These are phyloP conservation scores for Auriscalpium orientale DNA, from an alignment of 768 basidiomycete species.

Conservation along the genomic window DNA sequence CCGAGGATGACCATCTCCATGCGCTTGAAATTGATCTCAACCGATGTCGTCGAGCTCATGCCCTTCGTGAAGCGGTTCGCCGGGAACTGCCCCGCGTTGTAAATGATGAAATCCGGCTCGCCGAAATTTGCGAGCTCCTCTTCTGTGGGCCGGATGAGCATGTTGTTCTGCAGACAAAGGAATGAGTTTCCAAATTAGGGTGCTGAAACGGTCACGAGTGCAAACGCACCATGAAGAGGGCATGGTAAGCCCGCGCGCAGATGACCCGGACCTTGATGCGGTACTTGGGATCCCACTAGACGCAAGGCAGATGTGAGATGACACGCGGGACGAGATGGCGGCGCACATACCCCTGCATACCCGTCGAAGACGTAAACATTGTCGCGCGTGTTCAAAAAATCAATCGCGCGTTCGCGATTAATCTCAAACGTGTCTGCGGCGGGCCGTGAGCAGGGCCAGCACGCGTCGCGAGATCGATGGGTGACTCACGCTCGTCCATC, in stretches of 20 bases:
- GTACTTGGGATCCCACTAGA: conserved; percentile 95
- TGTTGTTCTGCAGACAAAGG: conserved; percentile 66
- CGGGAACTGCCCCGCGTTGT: conserved; percentile 99
- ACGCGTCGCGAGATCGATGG: neutral
- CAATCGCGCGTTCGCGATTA: conserved; percentile 97
- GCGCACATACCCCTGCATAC: conserved; percentile 65
- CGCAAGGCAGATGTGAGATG: neutral
- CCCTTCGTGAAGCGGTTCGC: conserved; percentile 99
- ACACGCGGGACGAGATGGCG: neutral
- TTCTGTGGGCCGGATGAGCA: conserved; percentile 96
- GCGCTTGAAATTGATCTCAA: conserved; percentile 99
- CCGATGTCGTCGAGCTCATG: conserved; percentile 98
- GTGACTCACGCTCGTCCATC: conserved; percentile 82
- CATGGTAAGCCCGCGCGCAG: conserved; percentile 97
- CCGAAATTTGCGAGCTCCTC: conserved; percentile 92
- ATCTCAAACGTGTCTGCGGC: conserved; percentile 93
- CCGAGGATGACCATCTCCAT: conserved; percentile 99
- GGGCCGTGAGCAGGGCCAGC: neutral
- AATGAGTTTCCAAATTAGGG: neutral
- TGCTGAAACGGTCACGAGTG: conserved; percentile 4
- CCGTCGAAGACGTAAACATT: conserved; percentile 99
- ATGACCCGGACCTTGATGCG: conserved; percentile 99
- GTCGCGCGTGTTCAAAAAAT: conserved; percentile 96
- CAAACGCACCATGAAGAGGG: conserved; percentile 86
- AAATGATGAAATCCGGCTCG: conserved; percentile 98